Evolutionary conservation across 495 filamentous ascomycete genomes (phyloP), one percentile per base, ranked within the genome.

Genomic region (Xylaria telfairii): DNA sequence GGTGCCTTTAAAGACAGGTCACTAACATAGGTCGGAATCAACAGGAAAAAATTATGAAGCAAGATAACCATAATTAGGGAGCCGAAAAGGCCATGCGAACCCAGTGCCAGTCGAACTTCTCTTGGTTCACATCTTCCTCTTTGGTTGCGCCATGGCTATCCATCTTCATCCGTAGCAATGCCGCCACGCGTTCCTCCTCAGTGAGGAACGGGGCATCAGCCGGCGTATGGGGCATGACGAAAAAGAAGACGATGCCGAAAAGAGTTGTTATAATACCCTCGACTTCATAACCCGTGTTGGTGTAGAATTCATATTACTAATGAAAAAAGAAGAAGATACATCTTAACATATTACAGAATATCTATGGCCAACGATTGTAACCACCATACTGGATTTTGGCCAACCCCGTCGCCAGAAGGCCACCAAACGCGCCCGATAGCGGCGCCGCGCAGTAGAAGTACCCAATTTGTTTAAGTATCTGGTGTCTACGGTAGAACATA

Each of bases 371-470:
- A 26, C 77, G 75, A 69, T 83, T 77, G 72, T 87, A 85, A 12
- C 79, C 80, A 30, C 75, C 69, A 28, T 76, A 77, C 19, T 73
- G 62, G 56, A 87, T 84, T 70, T 65, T 79, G 28, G 17, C 77
- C 78, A 66, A 81, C 56, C 6, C 88, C 84, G n/a, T 85, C 82
- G 4, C 88, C 26, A 92, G 83, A 26, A 92, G 78, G 13, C 89
- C 89, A 10, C 89, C 89, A 76, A 92, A 92, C 3, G 90, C 90
- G 19, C 90, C 89, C 71, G 81, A 85, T 13, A 91, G 76, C 19
- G 90, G 82, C 6, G 90, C 89, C 21, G 87, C 89, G 60, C 87
- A 90, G 79, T 91, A 91, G 78, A 92, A 92, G 60, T 90, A 70
- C 0, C 79, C 81, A 32, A 84, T 81, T 13, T 83, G 74, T 39